phyloP scores from a whole-genome alignment of 305 asterid genomes.

The Fraxinus ornus region DNA sequence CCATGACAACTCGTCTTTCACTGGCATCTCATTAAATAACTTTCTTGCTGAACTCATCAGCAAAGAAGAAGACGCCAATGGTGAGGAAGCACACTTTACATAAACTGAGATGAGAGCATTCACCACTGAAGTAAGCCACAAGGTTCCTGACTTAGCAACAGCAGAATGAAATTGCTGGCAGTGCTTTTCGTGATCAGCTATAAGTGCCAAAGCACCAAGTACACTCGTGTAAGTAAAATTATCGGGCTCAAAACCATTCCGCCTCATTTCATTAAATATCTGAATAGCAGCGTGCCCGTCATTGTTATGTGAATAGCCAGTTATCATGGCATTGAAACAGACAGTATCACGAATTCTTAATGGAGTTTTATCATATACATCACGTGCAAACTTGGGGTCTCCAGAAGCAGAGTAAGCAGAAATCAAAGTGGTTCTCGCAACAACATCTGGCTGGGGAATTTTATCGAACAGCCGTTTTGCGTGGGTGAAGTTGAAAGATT shows the following conservation, averaged over 20 bases:
- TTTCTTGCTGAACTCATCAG: conserved; percentile 64
- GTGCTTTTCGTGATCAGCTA: conserved; percentile 63
- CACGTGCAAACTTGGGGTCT: conserved; percentile 54
- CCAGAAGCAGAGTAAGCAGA: conserved; percentile 67
- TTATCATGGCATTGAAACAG: conserved; percentile 76
- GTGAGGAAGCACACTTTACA: conserved; percentile 73
- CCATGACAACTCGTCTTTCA: conserved; percentile 76
- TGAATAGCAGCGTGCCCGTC: conserved; percentile 68
- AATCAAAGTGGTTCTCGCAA: conserved; percentile 69
- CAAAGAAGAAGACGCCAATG: conserved; percentile 37
- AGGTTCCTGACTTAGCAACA: conserved; percentile 65
- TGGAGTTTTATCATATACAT: conserved; percentile 54
- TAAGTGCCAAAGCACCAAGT: conserved; percentile 55
- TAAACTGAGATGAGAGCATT: conserved; percentile 75
- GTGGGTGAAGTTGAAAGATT: conserved; percentile 48
- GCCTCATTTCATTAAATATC: conserved; percentile 62
- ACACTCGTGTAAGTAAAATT: conserved; percentile 66
- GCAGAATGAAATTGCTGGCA: conserved; percentile 75
- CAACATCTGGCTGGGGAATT: conserved; percentile 75
- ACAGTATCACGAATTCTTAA: conserved; percentile 62
- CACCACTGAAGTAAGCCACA: conserved; percentile 54
- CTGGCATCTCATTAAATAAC: conserved; percentile 68
- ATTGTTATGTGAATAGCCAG: conserved; percentile 61
- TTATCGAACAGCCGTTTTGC: conserved; percentile 70
- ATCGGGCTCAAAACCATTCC: conserved; percentile 51